A percentile compares a stretch with the other conserved stretches of the same genome.
phyloP scores from a whole-genome alignment of 73 alveolate genomes.

The Symbiodinium pilosum region DNA sequence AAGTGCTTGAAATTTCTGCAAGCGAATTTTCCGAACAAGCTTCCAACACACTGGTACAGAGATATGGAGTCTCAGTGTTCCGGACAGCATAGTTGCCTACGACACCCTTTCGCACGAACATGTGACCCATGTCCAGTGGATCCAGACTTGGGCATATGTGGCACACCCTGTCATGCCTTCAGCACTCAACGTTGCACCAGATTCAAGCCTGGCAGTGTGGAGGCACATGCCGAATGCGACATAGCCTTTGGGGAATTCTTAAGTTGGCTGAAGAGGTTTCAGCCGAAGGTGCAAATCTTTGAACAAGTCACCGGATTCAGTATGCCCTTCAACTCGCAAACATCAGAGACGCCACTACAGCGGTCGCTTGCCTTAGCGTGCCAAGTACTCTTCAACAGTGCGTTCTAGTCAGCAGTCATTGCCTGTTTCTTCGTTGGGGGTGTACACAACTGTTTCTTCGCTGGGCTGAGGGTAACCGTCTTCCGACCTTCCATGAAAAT shows the following conservation, averaged over 20 bases:
- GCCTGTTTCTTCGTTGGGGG: background rate
- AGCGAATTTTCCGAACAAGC: background rate
- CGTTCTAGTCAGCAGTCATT: no score
- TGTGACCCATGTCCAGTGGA: background rate
- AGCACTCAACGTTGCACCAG: background rate
- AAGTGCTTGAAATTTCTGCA: background rate
- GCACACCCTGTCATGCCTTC: background rate
- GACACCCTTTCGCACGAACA: background rate
- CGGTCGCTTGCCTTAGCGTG: background rate
- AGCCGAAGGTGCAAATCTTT: background rate
- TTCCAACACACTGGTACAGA: background rate
- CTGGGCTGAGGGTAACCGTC: background rate
- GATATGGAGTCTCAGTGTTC: background rate
- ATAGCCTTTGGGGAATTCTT: background rate
- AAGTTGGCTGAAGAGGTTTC: background rate
- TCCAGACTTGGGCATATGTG: background rate
- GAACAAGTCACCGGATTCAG: background rate
- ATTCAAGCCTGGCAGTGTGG: background rate
- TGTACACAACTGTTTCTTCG: background rate
- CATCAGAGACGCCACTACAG: background rate
- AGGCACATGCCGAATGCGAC: background rate
- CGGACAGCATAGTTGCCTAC: background rate
- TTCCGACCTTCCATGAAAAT: background rate
- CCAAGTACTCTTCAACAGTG: no score
- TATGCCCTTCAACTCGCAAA: background rate